Base-by-base conservation (phyloP, 768 basidiomycete species). In the Rhizopogon roseolus region DNA sequence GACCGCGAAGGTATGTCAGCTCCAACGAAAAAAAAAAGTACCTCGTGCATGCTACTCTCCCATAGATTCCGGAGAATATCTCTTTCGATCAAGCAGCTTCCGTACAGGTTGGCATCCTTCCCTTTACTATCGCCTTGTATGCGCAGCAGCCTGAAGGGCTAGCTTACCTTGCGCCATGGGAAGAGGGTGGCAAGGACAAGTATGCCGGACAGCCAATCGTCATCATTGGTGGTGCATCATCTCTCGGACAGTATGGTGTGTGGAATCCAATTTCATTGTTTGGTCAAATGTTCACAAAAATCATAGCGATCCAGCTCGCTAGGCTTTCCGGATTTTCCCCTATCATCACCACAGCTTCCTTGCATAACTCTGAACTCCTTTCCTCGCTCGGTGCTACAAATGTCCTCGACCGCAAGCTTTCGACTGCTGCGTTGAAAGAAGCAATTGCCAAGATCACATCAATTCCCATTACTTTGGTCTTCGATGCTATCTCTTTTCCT, bases 291-390 rank as follows among this genome's bases (percentile, higher is more conserved):
- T 42, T 69, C 62, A 25, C 66, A 67, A 71, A 74, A 22, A 66
- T 76, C 41, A 67, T 32, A 68, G 71, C 56, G 16, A 68, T 73
- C 40, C 73, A 73, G 56, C 63, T 73, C 9, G 64, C 70, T 5
- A 60, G 41, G 25, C 57, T 72, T 22, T 72, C 71, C 5, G 70
- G 66, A 2, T 71, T 73, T 42, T 70, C 63, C 11, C 68, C 68
- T 0, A 71, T 77, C 39, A 67, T 75, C 40, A 68, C 73, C 13
- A 77, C 76, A 0, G 69, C 76, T 6, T 75, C 76, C 2, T 49
- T 58, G 16, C 64, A 66, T 41, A 72, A 76, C 54, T 50, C 62
- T 0, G 64, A 56, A 9, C 62, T 65, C 32, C 63, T 75, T 10
- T 65, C 64, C 42, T 66, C 68, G 5, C 61, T 71, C 10, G 74